Conservation (phyloP, 371 early-diverging fungal genomes). For the Capillidium heterosporum region DNA sequence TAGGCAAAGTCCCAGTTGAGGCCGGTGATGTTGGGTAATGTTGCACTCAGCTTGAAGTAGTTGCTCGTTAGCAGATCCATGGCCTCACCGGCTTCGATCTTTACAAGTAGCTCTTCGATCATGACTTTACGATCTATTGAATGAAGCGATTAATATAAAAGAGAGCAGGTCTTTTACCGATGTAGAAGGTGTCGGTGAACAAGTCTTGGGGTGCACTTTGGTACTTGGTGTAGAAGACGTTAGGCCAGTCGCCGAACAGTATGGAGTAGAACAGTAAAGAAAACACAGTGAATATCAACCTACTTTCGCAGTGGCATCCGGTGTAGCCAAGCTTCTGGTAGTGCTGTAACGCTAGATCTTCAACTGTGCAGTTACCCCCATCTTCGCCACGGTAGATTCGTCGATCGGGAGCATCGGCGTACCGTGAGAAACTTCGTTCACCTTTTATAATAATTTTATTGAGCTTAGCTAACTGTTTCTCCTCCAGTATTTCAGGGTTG, state of each 20-base stretch:
- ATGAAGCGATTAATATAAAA: not conserved
- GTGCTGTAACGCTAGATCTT: constrained; percentile 34
- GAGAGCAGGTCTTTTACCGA: constrained; percentile 13
- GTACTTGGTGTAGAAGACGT: constrained; percentile 55
- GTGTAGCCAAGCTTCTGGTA: constrained; percentile 31
- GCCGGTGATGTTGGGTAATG: constrained; percentile 2
- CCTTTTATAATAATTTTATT: constrained; percentile 7
- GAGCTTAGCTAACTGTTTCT: not conserved
- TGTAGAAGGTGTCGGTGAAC: constrained; percentile 40
- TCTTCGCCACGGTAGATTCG: constrained; percentile 25
- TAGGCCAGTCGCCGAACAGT: constrained; percentile 37
- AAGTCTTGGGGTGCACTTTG: constrained; percentile 54
- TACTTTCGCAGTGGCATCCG: constrained; percentile 48
- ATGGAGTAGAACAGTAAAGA: constrained; percentile 54
- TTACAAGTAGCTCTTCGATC: constrained; percentile 30
- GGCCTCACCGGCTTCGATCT: constrained; percentile 14
- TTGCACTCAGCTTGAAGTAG: constrained; percentile 4
- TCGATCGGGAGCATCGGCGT: not conserved
- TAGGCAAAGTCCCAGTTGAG: constrained; percentile 6
- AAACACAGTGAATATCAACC: constrained; percentile 36
- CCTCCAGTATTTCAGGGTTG: not conserved
- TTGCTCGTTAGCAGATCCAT: not conserved
- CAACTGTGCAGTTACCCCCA: constrained; percentile 33
- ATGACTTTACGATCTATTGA: constrained; percentile 20
- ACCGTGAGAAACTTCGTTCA: constrained; percentile 3